Base-by-base conservation (phyloP, 1,139 yeast species). In the Candida tetrigidarum region DNA sequence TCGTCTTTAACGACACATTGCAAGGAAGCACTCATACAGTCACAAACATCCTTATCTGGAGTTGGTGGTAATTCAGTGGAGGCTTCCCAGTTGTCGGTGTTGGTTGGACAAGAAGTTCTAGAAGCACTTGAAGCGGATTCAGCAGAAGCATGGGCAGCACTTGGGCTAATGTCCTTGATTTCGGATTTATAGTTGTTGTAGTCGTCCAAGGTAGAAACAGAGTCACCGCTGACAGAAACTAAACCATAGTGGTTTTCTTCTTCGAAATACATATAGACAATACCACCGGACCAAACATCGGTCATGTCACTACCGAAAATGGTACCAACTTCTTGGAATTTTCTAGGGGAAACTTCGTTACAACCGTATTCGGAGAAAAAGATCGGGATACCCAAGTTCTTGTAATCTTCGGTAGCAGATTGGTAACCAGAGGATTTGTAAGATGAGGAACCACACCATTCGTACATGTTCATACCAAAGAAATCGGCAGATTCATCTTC, bases 281-380 rank as follows among this genome's bases (percentile, higher is more conserved):
- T 81, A 58, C 96, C 96, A 53, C 96, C 96, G 37, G 96, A 88
- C 96, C 96, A 89, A 41, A 86, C 90, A 48, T 76, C 81, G 30
- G 87, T 78, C 93, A 86, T 85, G 42, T 83, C 71, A 45, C 71
- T 63, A 36, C 83, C 72, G 67, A 73, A 85, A 19, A 85, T 60
- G 36, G 87, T 78, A 30, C 71, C 80, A 42, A 87, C 83, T 65
- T 88, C 96, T 33, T 80, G 70, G 77, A 88, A 88, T 43, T 74
- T 71, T 68, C 96, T 82, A 54, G 95, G 95, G 44, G 50, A 47
- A 30, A 58, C 61, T 42, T 57, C 72, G 76, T 90, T 92, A 74
- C 98, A 92, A 57, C 97, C 98, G 63, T 86, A 91, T 71, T 92
- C 97, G 43, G 96, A 87, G 66, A 92, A 83, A 74, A 92, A 91